Evolutionary conservation across 306 rosid genomes (phyloP).

Genomic region (Cucumis hystrix): DNA sequence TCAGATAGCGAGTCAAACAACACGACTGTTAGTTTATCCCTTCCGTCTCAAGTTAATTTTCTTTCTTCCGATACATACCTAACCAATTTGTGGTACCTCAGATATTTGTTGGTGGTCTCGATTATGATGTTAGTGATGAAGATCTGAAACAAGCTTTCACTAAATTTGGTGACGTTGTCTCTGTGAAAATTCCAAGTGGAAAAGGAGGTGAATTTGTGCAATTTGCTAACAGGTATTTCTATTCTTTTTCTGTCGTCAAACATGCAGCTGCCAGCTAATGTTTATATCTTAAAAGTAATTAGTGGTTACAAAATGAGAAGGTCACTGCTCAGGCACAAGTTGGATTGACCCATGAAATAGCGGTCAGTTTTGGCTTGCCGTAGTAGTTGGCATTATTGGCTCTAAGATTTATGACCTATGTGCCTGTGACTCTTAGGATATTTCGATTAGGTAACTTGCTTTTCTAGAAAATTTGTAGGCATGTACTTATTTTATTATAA

Average conservation of each 20-base stretch:
- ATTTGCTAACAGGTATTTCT: slow-evolving; percentile 69
- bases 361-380: not conserved
- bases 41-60: not conserved
- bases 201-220: slow-evolving; percentile 99
- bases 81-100: slow-evolving; percentile 13
- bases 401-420: not conserved
- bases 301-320: not conserved
- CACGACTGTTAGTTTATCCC: slow-evolving; percentile 64
- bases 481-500: not conserved
- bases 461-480: not conserved
- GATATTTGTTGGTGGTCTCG: slow-evolving; percentile 99
- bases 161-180: slow-evolving; percentile 78
- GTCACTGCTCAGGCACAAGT: not conserved
- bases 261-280: not conserved
- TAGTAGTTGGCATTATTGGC: not conserved
- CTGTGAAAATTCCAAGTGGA: slow-evolving; percentile 88
- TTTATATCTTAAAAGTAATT: not conserved
- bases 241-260: not conserved
- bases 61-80: not conserved
- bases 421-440: not conserved
- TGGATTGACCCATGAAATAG: not conserved
- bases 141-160: slow-evolving; percentile 84
- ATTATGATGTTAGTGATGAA: slow-evolving; percentile 80
- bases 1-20: slow-evolving; percentile 66
- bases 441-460: not conserved